phyloP scores from a whole-genome alignment of 257 asterid species.

The Primulina eburnea region DNA sequence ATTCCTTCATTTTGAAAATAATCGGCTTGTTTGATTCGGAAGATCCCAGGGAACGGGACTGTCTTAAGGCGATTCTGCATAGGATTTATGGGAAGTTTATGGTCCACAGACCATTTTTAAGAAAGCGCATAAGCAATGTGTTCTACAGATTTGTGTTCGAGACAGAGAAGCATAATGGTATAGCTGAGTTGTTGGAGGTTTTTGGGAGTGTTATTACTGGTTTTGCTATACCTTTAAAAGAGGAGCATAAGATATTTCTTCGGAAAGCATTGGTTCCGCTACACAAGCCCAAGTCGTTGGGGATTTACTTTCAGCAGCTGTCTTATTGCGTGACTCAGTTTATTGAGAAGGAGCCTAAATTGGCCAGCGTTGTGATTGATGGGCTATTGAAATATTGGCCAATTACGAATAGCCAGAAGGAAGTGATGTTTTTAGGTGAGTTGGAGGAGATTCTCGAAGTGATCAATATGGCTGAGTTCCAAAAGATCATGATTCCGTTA shows the following conservation, averaged over 20 bases:
- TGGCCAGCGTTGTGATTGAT: conserved; percentile 62
- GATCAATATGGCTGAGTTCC: conserved; percentile 74
- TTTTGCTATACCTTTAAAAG: conserved; percentile 82
- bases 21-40: conserved; percentile 83
- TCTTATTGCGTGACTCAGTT: conserved; percentile 77
- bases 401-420: conserved; percentile 82
- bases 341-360: conserved; percentile 84
- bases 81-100: conserved; percentile 88
- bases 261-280: conserved; percentile 73
- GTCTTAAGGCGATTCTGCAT: conserved; percentile 76
- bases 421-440: conserved; percentile 86
- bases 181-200: conserved; percentile 81
- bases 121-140: conserved; percentile 73
- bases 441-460: conserved; percentile 85
- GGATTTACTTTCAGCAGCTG: conserved; percentile 77
- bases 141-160: conserved; percentile 73
- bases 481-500: conserved; percentile 76
- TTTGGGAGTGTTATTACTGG: conserved; percentile 94
- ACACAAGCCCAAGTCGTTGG: conserved; percentile 84
- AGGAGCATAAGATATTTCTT: conserved; percentile 88
- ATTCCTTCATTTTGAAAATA: conserved; percentile 54
- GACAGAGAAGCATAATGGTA: conserved; percentile 76
- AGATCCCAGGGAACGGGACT: conserved; percentile 94
- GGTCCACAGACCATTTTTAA: conserved; percentile 76
- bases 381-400: conserved; percentile 95